Evolutionary conservation across 2,329 filamentous ascomycete genomes (phyloP).

Genomic region (Bipolaris zeicola): DNA sequence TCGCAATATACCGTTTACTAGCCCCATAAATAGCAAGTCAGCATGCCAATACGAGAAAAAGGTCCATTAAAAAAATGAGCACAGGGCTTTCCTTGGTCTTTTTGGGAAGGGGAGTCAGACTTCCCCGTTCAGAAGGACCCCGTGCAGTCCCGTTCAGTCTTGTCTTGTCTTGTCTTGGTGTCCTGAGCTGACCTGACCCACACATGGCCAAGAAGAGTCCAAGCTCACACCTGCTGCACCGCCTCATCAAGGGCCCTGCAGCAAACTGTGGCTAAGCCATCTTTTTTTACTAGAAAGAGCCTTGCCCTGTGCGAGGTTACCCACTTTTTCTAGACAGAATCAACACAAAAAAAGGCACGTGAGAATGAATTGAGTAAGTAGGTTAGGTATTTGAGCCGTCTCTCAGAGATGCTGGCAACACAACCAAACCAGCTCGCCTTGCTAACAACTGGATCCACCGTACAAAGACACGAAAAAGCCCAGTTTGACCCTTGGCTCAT

Average conservation of each 20-base stretch:
- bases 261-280: slow-evolving; percentile 6
- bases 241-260: slow-evolving; percentile 26
- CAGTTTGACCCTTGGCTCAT: slow-evolving; percentile 29
- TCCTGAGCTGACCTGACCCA: neutral
- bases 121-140: no score
- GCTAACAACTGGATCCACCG: slow-evolving; percentile 11
- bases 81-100: neutral
- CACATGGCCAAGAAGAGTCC: slow-evolving; percentile 2
- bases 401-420: slow-evolving; percentile 8
- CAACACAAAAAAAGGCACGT: slow-evolving; percentile 8
- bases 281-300: slow-evolving; percentile 2
- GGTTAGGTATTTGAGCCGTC: slow-evolving; percentile 14
- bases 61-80: neutral
- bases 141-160: no score
- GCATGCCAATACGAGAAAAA: neutral
- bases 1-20: neutral
- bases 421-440: slow-evolving; percentile 8
- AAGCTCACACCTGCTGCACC: slow-evolving; percentile 1
- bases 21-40: neutral
- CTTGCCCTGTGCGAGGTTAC: neutral
- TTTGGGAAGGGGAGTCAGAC: no score
- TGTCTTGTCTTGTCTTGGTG: no score
- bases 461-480: slow-evolving; percentile 14
- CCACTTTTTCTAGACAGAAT: neutral
- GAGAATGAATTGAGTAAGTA: slow-evolving; percentile 16